Conservation (phyloP, 2,329 filamentous ascomycete species). For the Aspergillus fumigatus region DNA sequence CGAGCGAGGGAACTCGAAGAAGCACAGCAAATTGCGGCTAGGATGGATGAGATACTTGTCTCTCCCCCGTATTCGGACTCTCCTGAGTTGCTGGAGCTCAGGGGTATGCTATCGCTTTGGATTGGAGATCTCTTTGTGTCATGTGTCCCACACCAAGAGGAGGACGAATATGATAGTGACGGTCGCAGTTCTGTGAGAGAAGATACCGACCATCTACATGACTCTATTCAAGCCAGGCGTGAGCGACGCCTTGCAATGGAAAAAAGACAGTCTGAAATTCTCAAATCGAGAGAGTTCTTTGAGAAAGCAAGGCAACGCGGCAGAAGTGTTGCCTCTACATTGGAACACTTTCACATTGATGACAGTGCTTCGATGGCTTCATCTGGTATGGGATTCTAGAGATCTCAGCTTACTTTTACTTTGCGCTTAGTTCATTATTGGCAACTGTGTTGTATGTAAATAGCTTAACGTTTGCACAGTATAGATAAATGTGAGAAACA, state of each 20-base stretch:
- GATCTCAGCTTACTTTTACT: not conserved
- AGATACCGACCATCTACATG: slow-evolving; percentile 15
- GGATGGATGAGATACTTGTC: slow-evolving; percentile 67
- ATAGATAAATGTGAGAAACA: not conserved
- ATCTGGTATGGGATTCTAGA: not conserved
- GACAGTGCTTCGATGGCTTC: slow-evolving; percentile 12
- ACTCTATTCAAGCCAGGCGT: slow-evolving; percentile 27
- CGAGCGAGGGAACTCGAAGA: slow-evolving; percentile 51
- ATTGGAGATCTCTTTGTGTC: slow-evolving; percentile 59
- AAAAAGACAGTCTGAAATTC: slow-evolving; percentile 26
- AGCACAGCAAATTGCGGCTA: slow-evolving; percentile 59
- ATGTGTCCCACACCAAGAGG: slow-evolving; percentile 23
- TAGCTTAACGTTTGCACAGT: not conserved
- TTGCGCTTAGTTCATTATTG: not conserved
- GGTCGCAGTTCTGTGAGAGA: slow-evolving; percentile 15
- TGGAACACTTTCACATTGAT: slow-evolving; percentile 28
- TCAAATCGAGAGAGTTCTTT: slow-evolving; percentile 32
- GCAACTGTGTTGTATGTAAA: not conserved
- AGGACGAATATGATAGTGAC: slow-evolving; percentile 10
- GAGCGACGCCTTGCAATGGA: slow-evolving; percentile 32
- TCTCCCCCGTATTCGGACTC: slow-evolving; percentile 67
- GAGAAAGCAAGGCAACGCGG: slow-evolving; percentile 30
- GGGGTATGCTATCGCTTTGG: slow-evolving; percentile 72
- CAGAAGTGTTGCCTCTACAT: slow-evolving; percentile 25
- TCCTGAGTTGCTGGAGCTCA: slow-evolving; percentile 61